Base-by-base conservation (phyloP, 1,284 basidiomycete genomes). In the Neotropicomus parvogracilis region DNA sequence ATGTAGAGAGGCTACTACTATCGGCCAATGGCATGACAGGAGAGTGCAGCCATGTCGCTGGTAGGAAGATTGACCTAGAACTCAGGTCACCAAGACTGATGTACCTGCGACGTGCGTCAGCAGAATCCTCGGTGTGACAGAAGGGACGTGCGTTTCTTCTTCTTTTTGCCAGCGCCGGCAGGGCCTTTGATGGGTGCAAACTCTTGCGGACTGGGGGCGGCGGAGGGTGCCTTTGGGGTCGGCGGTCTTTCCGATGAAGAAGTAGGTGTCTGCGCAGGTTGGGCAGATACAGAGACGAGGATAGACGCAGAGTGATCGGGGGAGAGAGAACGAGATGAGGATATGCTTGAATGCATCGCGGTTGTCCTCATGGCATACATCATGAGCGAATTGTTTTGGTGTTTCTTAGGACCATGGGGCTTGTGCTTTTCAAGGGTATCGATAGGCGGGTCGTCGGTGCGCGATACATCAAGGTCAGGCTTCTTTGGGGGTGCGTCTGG, bases 341-440 rank as follows among this genome's bases (percentile, higher is more conserved):
- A 68, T 53, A 72, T 70, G 54, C 70, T 80, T 33, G 85, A 77
- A 58, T 89, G 85, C 35, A 75, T 69, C 8, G 84, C 85, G 2
- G 86, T 88, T 6, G 85, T 80, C 50, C 74, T 76, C 85, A 89
- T 89, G 14, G 87, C 87, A 54, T 84, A 80, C 58, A 81, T 66
- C 54, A 89, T 73, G 29, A 88, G 73, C 55, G 76, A 69, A 50
- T 74, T 79, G 59, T 89, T 88, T 59, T 85, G 79, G 53, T 78
- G 78, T 56, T 78, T 80, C 61, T 75, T 82, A 29, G 71, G 65
- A 28, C 59, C 66, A 17, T 59, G 34, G 20, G 49, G 49, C 53
- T 65, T 65, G 39, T 59, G 55, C 54, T 67, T 70, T 52, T 58
- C 57, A 17, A 46, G 28, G 6, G 34, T 37, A 21, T 55, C 51